Base-by-base conservation (phyloP, 2,329 filamentous ascomycete genomes). In the Trichoderma polysporum region DNA sequence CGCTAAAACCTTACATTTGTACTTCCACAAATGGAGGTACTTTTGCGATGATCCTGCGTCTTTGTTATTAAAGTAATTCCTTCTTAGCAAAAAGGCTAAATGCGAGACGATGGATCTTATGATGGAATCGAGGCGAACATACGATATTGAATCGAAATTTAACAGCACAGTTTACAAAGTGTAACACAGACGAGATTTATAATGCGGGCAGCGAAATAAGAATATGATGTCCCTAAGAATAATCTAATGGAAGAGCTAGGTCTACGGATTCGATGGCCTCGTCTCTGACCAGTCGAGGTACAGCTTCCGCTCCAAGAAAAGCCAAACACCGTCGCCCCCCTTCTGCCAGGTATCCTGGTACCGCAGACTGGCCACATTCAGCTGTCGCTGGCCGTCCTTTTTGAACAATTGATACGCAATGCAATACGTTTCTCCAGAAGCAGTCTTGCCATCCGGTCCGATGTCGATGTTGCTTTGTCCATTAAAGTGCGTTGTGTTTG, bases 401-500 rank as follows among this genome's bases (percentile, higher is more conserved):
- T 60, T 33, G 0, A 47, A 58, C 17, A 66, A 31, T 22, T 66
- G 56, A 60, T 66, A 37, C 8, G 63, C 47, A n/a, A 66, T 39
- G 41, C 63, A 66, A 41, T 66, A 66, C 4, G 52, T 66, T 49
- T 66, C 63, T 7, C 54, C 54, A 8, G 33, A 39, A 22, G 63
- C 63, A 19, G 63, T 66, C 25, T 27, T 50, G 33, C 63, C 45
- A n/a, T 66, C 63, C 17, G 31, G 13, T 8, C 33, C 27, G 17
- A 66, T 53, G 31, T 58, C 33, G 3, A 66, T 53, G 35, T 17
- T 66, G 63, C 63, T 66, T 35, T 66, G 63, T n/a, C 63, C 63
- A 19, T 60, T 59, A 25, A 66, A 41, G 13, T 66, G 63, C 45
- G 54, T 60, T 13, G 63, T 66, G 54, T 59, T 54, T 9, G 45